Conservation (phyloP, 805 yeast genomes). For the Zygotorulaspora danielsina region DNA sequence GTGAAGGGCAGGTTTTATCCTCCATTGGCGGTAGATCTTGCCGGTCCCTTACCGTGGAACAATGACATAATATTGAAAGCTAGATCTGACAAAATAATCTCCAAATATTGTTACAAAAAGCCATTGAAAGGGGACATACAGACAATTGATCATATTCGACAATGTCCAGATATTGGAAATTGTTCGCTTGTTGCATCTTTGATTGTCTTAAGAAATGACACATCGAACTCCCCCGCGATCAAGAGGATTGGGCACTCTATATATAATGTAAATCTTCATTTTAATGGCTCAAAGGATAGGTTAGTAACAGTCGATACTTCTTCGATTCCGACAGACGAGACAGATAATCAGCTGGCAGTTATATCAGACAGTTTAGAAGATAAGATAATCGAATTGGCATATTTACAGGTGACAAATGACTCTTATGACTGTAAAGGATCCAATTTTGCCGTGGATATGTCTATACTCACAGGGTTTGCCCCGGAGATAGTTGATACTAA, state of each 20-base stretch:
- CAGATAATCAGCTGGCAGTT: slow-evolving; percentile 21
- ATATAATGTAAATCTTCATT: slow-evolving; percentile 22
- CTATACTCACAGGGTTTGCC: slow-evolving; percentile 61
- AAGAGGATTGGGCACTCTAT: slow-evolving; percentile 16
- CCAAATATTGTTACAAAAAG: slow-evolving; percentile 9
- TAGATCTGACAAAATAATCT: slow-evolving; percentile 1
- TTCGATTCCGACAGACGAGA: slow-evolving; percentile 18
- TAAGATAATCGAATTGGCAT: slow-evolving; percentile 67
- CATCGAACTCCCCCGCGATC: slow-evolving; percentile 12
- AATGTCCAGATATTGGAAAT: slow-evolving; percentile 40
- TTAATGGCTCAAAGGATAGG: slow-evolving; percentile 29
- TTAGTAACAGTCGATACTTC: slow-evolving; percentile 24
- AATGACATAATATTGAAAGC: slow-evolving; percentile 4
- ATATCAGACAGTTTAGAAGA: slow-evolving; percentile 15
- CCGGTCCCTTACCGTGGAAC: slow-evolving; percentile 25
- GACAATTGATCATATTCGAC: slow-evolving; percentile 14
- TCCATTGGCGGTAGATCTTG: slow-evolving; percentile 22
- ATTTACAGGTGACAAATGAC: slow-evolving; percentile 50
- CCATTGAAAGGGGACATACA: slow-evolving; percentile 11
- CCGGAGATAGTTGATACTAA: slow-evolving; percentile 52
- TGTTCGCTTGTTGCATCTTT: slow-evolving; percentile 75
- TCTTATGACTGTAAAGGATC: slow-evolving; percentile 71
- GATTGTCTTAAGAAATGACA: slow-evolving; percentile 43
- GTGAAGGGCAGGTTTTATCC: slow-evolving; percentile 23
- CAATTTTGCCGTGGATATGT: slow-evolving; percentile 68